phyloP scores from a whole-genome alignment of 1,284 basidiomycete species.

The Binderoboletus segoi region DNA sequence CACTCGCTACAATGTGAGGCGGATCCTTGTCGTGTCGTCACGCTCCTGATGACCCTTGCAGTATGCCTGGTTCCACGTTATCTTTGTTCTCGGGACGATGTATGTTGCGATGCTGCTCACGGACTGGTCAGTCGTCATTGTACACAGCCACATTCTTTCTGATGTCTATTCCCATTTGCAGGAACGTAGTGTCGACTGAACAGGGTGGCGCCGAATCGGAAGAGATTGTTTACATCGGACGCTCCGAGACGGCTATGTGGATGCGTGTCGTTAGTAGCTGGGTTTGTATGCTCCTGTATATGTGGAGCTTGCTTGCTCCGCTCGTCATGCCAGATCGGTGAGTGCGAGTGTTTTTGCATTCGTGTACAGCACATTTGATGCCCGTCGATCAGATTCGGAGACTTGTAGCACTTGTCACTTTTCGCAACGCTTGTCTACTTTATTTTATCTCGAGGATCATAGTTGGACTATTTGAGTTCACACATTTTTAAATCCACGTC shows the following conservation, averaged over 20 bases:
- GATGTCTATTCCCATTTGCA: conserved; percentile 34
- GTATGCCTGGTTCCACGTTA: conserved; percentile 99
- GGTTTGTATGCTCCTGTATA: conserved; percentile 89
- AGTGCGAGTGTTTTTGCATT: conserved; percentile 17
- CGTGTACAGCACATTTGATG: conserved; percentile 1
- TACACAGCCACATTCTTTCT: conserved; percentile 3
- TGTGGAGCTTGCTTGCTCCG: conserved; percentile 90
- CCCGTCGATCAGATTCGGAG: conserved; percentile 34
- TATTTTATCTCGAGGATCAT: conserved; percentile 5
- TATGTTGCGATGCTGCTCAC: conserved; percentile 99
- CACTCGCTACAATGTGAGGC: conserved; percentile 90
- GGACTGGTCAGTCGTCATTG: conserved; percentile 76
- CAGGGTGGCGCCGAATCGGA: conserved; percentile 52
- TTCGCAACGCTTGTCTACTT: conserved; percentile 1
- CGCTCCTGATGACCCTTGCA: conserved; percentile 34
- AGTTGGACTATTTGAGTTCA: not conserved
- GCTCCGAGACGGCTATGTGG: conserved; percentile 98
- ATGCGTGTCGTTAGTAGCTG: conserved; percentile 96
- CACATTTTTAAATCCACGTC: too few species aligned
- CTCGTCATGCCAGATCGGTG: conserved; percentile 86
- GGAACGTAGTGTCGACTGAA: conserved; percentile 72
- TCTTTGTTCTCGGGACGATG: conserved; percentile 96
- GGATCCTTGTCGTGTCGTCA: not conserved
- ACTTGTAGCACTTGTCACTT: conserved; percentile 26
- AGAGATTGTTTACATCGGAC: conserved; percentile 90